A percentile compares a stretch with the other conserved stretches of the same genome.
phyloP scores from a whole-genome alignment of 768 basidiomycete genomes.

The Kwoniella heveanensis region DNA sequence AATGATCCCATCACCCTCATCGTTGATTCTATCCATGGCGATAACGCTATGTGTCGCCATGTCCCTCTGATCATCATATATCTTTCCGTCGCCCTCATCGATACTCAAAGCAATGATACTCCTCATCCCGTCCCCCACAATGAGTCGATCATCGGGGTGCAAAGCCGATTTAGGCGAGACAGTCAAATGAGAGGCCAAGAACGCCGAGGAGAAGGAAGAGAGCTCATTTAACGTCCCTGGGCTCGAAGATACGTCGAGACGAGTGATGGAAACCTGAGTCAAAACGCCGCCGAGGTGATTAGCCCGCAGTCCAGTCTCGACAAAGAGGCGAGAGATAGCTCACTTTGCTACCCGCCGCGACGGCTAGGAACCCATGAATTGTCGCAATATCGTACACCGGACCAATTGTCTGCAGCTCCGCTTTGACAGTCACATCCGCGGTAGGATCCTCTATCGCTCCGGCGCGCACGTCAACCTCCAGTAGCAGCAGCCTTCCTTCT shows the following conservation, averaged over 20 bases:
- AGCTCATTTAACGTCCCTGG: constrained; percentile 27
- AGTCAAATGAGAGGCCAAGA: constrained; percentile 47
- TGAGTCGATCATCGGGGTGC: constrained; percentile 36
- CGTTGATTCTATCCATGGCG: constrained; percentile 43
- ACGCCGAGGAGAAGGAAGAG: constrained; percentile 43
- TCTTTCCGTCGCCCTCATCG: constrained; percentile 34
- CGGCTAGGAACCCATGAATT: constrained; percentile 49
- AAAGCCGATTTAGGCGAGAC: constrained; percentile 27
- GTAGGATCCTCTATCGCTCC: constrained; percentile 1
- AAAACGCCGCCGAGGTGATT: background rate
- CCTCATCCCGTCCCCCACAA: constrained; percentile 53
- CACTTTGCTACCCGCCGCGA: constrained; percentile 50
- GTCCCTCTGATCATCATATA: constrained; percentile 48
- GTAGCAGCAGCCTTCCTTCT: constrained; percentile 36
- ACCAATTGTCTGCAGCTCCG: constrained; percentile 20
- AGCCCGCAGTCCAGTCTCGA: background rate
- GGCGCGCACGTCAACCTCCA: constrained; percentile 20
- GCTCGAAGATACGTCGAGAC: constrained; percentile 20
- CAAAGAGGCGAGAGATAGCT: constrained; percentile 4
- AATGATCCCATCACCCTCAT: constrained; percentile 45
- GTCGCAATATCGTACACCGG: constrained; percentile 46
- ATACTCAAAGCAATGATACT: constrained; percentile 49
- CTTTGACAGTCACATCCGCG: constrained; percentile 15
- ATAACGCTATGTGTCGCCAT: constrained; percentile 51
- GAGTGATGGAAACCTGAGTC: constrained; percentile 32